phyloP scores from a whole-genome alignment of 192 early-diverging fungal species.

The Allomyces macrogynus region DNA sequence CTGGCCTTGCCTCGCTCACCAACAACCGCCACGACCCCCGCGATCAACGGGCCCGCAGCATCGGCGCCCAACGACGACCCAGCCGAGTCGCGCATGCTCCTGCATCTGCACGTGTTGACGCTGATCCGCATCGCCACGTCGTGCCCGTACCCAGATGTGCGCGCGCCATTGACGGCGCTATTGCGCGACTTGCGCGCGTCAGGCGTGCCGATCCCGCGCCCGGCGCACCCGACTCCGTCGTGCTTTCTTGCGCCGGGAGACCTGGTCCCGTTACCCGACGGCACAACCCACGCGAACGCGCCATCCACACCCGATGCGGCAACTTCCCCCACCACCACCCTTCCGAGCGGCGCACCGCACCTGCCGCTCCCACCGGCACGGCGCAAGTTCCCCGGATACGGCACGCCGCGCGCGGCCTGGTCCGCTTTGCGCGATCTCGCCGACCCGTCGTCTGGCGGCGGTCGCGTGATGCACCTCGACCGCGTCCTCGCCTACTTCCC shows the following conservation, averaged over 20 bases:
- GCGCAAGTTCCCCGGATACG: background rate
- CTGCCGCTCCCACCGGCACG: background rate
- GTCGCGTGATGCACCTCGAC: conserved; percentile 22
- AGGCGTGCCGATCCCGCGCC: background rate
- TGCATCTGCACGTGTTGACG: background rate
- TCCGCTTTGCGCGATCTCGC: conserved; percentile 23
- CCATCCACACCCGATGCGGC: too few relatives aligned
- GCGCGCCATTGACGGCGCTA: background rate
- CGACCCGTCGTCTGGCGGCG: conserved; percentile 22
- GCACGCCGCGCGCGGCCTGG: background rate
- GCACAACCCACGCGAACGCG: background rate
- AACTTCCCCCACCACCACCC: too few relatives aligned
- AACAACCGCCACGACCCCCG: background rate
- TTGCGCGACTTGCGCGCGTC: background rate
- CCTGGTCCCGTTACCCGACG: background rate
- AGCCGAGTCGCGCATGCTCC: background rate
- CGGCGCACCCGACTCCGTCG: background rate
- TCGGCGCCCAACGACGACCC: background rate
- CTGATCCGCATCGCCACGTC: background rate
- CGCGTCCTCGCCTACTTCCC: conserved; percentile 34
- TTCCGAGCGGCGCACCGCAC: background rate
- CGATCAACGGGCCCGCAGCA: background rate
- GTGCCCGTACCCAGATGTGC: background rate
- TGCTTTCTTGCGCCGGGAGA: background rate
- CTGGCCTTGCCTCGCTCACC: background rate